phyloP scores from a whole-genome alignment of 345 rosid species.

The Arabis hirsuta region DNA sequence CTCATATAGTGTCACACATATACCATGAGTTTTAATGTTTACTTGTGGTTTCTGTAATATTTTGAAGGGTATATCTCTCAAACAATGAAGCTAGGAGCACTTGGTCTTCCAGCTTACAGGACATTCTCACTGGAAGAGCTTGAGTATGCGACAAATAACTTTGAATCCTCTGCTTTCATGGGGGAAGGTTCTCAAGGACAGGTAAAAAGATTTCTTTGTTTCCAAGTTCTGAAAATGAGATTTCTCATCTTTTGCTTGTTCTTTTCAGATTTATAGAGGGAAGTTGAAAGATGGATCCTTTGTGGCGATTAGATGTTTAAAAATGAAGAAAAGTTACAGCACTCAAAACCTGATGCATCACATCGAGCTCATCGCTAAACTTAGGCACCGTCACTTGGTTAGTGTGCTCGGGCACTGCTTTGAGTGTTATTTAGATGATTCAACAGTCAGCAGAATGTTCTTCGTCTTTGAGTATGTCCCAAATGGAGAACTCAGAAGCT shows the following conservation, averaged over 20 bases:
- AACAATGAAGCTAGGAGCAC: constrained; percentile 84
- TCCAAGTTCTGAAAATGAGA: constrained; percentile 10
- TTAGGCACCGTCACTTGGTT: constrained; percentile 86
- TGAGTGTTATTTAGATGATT: constrained; percentile 90
- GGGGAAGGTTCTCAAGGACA: constrained; percentile 96
- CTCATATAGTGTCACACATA: not conserved
- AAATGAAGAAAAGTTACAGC: constrained; percentile 79
- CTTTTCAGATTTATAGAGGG: constrained; percentile 83
- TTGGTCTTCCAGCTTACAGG: constrained; percentile 85
- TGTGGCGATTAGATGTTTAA: constrained; percentile 82
- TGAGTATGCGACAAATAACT: constrained; percentile 82
- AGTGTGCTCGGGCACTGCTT: constrained; percentile 94
- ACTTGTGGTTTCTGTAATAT: constrained; percentile 27
- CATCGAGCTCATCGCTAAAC: constrained; percentile 81
- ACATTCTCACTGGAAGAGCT: constrained; percentile 87
- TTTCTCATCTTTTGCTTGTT: not conserved
- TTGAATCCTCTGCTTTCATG: constrained; percentile 85
- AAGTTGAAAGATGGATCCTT: constrained; percentile 73
- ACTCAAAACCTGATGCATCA: constrained; percentile 80
- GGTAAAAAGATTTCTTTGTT: constrained; percentile 48
- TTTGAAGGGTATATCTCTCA: constrained; percentile 84
- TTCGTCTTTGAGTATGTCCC: constrained; percentile 85
- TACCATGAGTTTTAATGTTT: constrained; percentile 15
- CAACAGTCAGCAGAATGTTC: constrained; percentile 92
- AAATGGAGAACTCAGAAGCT: constrained; percentile 81